phyloP scores from a whole-genome alignment of 202 grass and related monocot genomes.

The Tripidium arundinaceum region DNA sequence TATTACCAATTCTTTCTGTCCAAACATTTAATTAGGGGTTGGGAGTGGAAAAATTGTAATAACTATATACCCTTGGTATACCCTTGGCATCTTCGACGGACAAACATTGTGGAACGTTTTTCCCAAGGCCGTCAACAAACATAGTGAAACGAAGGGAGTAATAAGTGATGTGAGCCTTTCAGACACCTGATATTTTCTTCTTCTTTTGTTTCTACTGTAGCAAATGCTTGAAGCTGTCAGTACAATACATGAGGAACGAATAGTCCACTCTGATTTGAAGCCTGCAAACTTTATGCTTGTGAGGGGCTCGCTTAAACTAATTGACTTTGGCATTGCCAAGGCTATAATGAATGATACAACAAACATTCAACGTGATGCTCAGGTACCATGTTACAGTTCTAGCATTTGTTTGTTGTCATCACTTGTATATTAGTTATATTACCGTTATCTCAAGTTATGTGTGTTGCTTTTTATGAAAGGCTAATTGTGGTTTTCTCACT shows the following conservation, averaged over 20 bases:
- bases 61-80: too few species aligned
- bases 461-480: neutral
- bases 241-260: slow-evolving; percentile 88
- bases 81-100: neutral
- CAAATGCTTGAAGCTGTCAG: slow-evolving; percentile 99
- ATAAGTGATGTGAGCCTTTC: neutral
- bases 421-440: slow-evolving; percentile 19
- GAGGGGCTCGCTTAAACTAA: slow-evolving; percentile 72
- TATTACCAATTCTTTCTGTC: neutral
- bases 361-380: slow-evolving; percentile 91
- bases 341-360: slow-evolving; percentile 96
- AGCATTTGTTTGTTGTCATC: slow-evolving; percentile 3
- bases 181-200: neutral
- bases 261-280: slow-evolving; percentile 96
- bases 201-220: slow-evolving; percentile 42
- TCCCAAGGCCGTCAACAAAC: neutral
- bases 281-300: slow-evolving; percentile 92
- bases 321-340: slow-evolving; percentile 97
- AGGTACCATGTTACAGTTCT: slow-evolving; percentile 45
- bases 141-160: neutral
- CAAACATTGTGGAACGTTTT: neutral
- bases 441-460: neutral
- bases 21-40: neutral
- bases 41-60: neutral
- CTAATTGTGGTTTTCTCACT: slow-evolving; percentile 25